These are phyloP conservation scores for Biscogniauxia marginata DNA, from an alignment of 2,329 filamentous ascomycete species.

Conservation along the genomic window DNA sequence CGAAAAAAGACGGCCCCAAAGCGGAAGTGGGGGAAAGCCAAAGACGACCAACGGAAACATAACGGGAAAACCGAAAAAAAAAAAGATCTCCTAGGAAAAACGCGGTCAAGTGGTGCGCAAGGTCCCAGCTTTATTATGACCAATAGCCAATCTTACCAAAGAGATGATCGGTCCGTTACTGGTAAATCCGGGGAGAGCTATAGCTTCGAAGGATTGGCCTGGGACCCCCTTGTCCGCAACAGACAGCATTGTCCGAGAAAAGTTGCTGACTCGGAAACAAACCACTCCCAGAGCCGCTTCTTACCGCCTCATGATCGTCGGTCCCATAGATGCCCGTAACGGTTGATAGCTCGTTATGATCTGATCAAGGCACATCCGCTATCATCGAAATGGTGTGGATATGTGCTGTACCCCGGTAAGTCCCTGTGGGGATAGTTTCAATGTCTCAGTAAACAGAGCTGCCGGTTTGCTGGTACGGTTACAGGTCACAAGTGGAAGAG, in stretches of 20 bases:
- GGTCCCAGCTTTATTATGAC: neutral
- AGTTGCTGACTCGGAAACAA: neutral
- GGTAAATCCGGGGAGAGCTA: neutral
- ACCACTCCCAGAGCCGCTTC: neutral
- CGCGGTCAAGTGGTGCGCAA: neutral
- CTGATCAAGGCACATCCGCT: neutral
- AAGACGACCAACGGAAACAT: neutral
- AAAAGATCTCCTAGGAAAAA: neutral
- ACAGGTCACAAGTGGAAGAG: neutral
- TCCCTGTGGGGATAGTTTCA: neutral
- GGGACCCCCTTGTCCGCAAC: neutral
- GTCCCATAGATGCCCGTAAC: neutral
- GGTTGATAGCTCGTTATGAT: neutral
- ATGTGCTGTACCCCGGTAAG: neutral
- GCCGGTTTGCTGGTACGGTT: neutral
- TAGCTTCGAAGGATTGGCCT: neutral
- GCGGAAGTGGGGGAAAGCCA: neutral
- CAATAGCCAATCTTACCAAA: neutral
- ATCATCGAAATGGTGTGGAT: neutral
- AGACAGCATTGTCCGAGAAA: neutral
- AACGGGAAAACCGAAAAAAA: neutral
- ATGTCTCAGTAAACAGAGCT: neutral
- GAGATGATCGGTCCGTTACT: neutral
- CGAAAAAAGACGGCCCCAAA: neutral
- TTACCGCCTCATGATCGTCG: neutral